Evolutionary conservation across 2,329 filamentous ascomycete genomes (phyloP).

Genomic region (Rasamsonia emersonii): DNA sequence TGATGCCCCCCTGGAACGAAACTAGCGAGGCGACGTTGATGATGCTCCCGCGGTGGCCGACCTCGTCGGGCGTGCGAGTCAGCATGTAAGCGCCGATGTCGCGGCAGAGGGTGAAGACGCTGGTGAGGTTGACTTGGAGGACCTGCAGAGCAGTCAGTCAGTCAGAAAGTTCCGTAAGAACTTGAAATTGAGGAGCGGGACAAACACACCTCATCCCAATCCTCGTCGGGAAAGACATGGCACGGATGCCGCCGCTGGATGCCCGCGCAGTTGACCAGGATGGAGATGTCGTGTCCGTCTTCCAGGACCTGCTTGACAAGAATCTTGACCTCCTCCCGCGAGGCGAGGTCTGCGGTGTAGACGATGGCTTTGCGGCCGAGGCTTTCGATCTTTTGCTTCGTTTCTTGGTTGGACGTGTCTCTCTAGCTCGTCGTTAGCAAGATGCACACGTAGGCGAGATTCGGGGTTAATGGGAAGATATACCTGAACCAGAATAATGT

Average conservation of each 20-base stretch:
- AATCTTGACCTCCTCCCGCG: conserved; percentile 30
- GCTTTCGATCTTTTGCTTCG: conserved; percentile 32
- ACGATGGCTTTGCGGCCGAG: conserved; percentile 34
- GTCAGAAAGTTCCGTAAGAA: too few species aligned
- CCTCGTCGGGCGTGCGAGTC: conserved; percentile 17
- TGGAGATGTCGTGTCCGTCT: conserved; percentile 54
- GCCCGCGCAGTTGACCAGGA: conserved; percentile 78
- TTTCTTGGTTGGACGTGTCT: conserved; percentile 41
- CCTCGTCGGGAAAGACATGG: conserved; percentile 63
- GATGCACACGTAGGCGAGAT: background rate
- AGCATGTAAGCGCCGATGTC: conserved; percentile 18
- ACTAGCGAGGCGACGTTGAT: conserved; percentile 73
- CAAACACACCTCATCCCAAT: conserved; percentile 59
- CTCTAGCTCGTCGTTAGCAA: conserved; percentile 39
- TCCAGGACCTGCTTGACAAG: conserved; percentile 30
- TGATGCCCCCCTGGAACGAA: conserved; percentile 72
- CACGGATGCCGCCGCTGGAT: conserved; percentile 73
- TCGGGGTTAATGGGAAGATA: conserved; percentile 2
- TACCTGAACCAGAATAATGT: conserved; percentile 37
- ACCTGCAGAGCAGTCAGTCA: conserved; percentile 45
- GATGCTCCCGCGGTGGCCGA: conserved; percentile 35
- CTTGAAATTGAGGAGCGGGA: too few species aligned
- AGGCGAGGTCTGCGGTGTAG: conserved; percentile 35
- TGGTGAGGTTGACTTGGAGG: conserved; percentile 75
- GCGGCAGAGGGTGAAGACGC: conserved; percentile 10